These are phyloP conservation scores for Mycena belliarum DNA, from an alignment of 768 basidiomycete genomes.

Conservation along the genomic window DNA sequence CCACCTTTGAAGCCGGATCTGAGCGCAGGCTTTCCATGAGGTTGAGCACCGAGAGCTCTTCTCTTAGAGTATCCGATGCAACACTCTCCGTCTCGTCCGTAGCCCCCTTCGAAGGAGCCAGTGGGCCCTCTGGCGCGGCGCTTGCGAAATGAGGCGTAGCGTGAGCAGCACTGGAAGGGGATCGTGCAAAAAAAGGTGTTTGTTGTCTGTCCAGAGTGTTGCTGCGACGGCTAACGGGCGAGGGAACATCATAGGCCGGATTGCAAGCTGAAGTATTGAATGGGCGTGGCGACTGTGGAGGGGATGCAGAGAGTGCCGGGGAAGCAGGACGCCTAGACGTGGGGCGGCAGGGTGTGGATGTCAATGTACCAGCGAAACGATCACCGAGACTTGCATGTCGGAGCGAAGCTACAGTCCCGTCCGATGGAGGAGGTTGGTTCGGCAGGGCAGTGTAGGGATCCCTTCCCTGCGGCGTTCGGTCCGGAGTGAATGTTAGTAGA, in stretches of 20 bases:
- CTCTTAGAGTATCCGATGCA: constrained; percentile 3
- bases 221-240: background rate
- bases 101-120: background rate
- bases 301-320: background rate
- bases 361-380: background rate
- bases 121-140: background rate
- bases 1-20: background rate
- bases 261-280: background rate
- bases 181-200: background rate
- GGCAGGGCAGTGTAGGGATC: background rate
- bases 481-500: background rate
- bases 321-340: constrained; percentile 1
- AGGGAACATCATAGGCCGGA: background rate
- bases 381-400: background rate
- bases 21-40: background rate
- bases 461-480: constrained; percentile 6
- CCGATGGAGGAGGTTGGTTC: background rate
- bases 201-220: background rate
- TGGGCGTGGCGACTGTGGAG: constrained; percentile 1
- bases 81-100: background rate
- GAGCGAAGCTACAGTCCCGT: constrained; percentile 8
- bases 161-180: background rate
- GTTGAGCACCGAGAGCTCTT: constrained; percentile 7
- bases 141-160: background rate
- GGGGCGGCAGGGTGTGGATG: constrained; percentile 1